These are phyloP conservation scores for Claviceps citrina DNA, from an alignment of 2,329 filamentous ascomycete species.

Conservation along the genomic window DNA sequence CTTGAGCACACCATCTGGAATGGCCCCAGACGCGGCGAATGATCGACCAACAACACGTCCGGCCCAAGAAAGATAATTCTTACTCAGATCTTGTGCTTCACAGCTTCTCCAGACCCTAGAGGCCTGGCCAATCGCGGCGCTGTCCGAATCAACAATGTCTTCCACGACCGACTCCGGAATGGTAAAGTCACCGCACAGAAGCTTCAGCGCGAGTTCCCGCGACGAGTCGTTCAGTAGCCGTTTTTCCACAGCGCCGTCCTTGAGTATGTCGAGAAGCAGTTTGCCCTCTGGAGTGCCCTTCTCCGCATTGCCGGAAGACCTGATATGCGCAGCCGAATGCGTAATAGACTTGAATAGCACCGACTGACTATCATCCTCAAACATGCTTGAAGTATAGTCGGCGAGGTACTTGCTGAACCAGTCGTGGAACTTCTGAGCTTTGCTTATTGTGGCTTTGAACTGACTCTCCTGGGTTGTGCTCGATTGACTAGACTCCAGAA, in stretches of 20 bases:
- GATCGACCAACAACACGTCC: constrained; percentile 71
- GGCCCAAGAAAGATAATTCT: constrained; percentile 69
- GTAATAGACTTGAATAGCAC: constrained; percentile 52
- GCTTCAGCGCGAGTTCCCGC: constrained; percentile 51
- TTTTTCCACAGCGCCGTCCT: constrained; percentile 47
- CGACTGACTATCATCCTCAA: constrained; percentile 32
- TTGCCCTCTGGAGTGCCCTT: constrained; percentile 61
- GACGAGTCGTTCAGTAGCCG: constrained; percentile 57
- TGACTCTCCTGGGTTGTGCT: constrained; percentile 77
- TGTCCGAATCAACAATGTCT: constrained; percentile 56
- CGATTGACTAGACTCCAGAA: constrained; percentile 58
- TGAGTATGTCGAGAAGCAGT: constrained; percentile 63
- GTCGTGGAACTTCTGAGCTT: constrained; percentile 56
- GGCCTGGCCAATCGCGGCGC: constrained; percentile 44
- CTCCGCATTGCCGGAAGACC: constrained; percentile 52
- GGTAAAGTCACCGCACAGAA: constrained; percentile 63
- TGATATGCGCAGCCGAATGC: constrained; percentile 50
- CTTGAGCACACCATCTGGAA: constrained; percentile 43
- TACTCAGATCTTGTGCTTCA: constrained; percentile 43
- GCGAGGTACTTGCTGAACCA: constrained; percentile 64
- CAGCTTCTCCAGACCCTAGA: constrained; percentile 65
- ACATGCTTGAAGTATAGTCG: constrained; percentile 40
- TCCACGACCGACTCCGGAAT: constrained; percentile 27
- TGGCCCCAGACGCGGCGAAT: constrained; percentile 60
- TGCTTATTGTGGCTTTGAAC: constrained; percentile 60